Conservation (phyloP, 805 yeast genomes). For the Yarrowia sp. region DNA sequence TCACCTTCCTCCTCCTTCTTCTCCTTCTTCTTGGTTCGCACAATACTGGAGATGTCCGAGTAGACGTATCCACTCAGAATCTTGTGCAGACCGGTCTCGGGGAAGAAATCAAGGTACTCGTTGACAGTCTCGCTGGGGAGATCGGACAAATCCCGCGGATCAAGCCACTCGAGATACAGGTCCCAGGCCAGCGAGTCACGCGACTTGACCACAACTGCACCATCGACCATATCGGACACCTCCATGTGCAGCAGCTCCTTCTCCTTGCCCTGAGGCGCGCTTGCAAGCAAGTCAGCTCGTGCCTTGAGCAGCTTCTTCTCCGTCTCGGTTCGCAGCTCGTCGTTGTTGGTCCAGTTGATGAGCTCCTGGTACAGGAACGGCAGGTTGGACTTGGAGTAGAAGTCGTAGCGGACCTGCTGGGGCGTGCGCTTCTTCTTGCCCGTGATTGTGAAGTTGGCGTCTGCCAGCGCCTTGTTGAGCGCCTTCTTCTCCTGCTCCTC, state of each 20-base stretch:
- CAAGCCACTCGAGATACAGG: constrained; percentile 70
- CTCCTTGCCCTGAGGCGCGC: constrained; percentile 46
- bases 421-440: constrained; percentile 29
- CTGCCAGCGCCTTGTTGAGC: constrained; percentile 33
- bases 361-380: constrained; percentile 54
- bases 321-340: constrained; percentile 51
- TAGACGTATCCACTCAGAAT: constrained; percentile 60
- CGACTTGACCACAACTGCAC: constrained; percentile 67
- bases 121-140: constrained; percentile 49
- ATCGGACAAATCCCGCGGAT: constrained; percentile 49
- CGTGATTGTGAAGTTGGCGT: constrained; percentile 32
- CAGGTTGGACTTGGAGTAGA: constrained; percentile 52
- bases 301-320: constrained; percentile 64
- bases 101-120: constrained; percentile 57
- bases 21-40: constrained; percentile 29
- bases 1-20: constrained; percentile 33
- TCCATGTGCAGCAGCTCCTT: constrained; percentile 45
- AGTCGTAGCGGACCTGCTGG: constrained; percentile 46
- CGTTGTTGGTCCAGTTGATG: constrained; percentile 62
- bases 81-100: constrained; percentile 58
- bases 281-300: constrained; percentile 40
- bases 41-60: constrained; percentile 67
- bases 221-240: constrained; percentile 59
- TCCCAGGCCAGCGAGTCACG: constrained; percentile 68
- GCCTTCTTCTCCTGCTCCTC: constrained; percentile 33